phyloP scores from a whole-genome alignment of 768 basidiomycete genomes.

The Naganishia vaughanmartiniae region DNA sequence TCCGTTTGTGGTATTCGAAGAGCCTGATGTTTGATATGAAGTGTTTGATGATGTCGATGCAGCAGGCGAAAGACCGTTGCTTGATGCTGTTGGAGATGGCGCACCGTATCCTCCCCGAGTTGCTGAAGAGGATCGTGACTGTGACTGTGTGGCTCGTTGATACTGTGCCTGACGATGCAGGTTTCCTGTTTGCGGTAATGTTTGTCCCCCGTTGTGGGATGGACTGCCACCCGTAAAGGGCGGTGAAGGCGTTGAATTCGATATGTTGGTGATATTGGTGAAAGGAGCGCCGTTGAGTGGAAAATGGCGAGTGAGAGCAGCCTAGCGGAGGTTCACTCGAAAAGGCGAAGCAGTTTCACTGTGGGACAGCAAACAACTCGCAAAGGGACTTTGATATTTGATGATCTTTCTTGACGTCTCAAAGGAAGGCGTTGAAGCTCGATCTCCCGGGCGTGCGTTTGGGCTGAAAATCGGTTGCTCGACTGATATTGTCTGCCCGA shows the following conservation, averaged over 20 bases:
- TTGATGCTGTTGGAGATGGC: slow-evolving; percentile 9
- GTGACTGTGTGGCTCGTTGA: slow-evolving; percentile 11
- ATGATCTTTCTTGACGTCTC: not conserved
- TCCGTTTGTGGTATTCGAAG: slow-evolving; percentile 4
- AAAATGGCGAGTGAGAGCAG: not conserved
- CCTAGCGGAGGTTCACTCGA: not conserved
- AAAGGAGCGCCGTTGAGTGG: not conserved
- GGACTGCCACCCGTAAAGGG: slow-evolving; percentile 20
- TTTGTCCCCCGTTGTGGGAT: slow-evolving; percentile 2
- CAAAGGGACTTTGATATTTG: not conserved
- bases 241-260: slow-evolving; percentile 21
- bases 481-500: not conserved
- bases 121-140: slow-evolving; percentile 13
- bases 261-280: slow-evolving; percentile 20
- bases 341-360: slow-evolving; percentile 10
- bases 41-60: slow-evolving; percentile 19
- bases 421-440: not conserved
- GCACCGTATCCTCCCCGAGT: slow-evolving; percentile 20
- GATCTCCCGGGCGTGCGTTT: not conserved
- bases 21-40: slow-evolving; percentile 12
- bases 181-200: not conserved
- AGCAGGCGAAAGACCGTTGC: slow-evolving; percentile 21
- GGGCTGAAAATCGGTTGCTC: not conserved
- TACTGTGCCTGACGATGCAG: slow-evolving; percentile 19
- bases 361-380: not conserved